Base-by-base conservation (phyloP, 305 asterid genomes). In the Ilex paraguariensis region DNA sequence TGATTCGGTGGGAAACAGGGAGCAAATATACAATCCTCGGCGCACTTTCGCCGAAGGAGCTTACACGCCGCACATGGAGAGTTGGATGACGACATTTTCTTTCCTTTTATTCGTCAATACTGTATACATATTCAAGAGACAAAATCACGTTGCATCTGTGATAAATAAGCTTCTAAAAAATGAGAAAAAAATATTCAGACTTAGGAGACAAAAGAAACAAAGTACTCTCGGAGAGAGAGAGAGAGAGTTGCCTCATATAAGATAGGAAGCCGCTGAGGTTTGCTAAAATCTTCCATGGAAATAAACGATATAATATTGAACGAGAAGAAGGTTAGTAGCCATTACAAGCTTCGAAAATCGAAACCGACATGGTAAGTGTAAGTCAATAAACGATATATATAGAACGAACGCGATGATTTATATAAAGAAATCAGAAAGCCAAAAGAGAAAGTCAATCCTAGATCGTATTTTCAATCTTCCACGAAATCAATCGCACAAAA, bases 61-160 rank as follows among this genome's bases (percentile, higher is more conserved):
- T 91, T 91, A 74, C 98, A 91, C 15, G 97, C 97, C 0, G 97
- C 97, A 50, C 97, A 91, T 6, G 97, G 88, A 5, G 95, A 84
- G 67, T 65, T 84, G 12, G 95, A 78, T 3, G 95, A 84, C 32
- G 97, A 86, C 97, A 90, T 90, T 57, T 71, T 63, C 28, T 21
- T 21, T 21, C 1, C 28, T 21, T 21, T 21, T 21, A 1, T 21
- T 1, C 58, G 57, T 64, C 48, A 36, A 36, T 31, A 63, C 62
- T 66, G 60, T 56, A 64, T 56, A 66, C 60, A 74, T 36, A 36
- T 36, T 5, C 7, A 36, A 36, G 42, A 36, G 42, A 36, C 42
- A 36, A 36, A 2, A 36, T 36, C 6, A 36, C 6, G 1, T 21
- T 21, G 28, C 28, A 21, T 21, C 28, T 21, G 28, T 21, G 28